These are phyloP conservation scores for Fusarium incarnatum DNA, from an alignment of 2,329 filamentous ascomycete genomes.

Conservation along the genomic window DNA sequence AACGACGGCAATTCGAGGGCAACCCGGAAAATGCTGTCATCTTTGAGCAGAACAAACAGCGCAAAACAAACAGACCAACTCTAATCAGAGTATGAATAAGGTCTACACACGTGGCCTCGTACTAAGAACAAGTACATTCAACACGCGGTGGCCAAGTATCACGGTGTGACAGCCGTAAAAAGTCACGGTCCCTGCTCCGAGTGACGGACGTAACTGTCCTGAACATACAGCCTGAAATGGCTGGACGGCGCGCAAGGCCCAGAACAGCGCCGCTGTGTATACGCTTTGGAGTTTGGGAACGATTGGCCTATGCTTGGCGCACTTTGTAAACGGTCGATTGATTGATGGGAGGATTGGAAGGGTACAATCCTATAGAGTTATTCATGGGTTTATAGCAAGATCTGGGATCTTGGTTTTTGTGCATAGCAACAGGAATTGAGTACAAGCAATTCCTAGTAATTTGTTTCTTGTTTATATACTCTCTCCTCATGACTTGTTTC, in stretches of 20 bases:
- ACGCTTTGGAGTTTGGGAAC: slow-evolving; percentile 36
- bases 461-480: slow-evolving; percentile 21
- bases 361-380: slow-evolving; percentile 31
- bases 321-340: slow-evolving; percentile 40
- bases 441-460: slow-evolving; percentile 39
- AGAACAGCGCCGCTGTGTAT: slow-evolving; percentile 32
- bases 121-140: slow-evolving; percentile 34
- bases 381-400: slow-evolving; percentile 36
- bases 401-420: slow-evolving; percentile 40
- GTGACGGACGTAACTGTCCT: slow-evolving; percentile 47
- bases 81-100: slow-evolving; percentile 31
- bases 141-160: slow-evolving; percentile 39
- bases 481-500: not conserved
- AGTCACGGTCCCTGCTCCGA: slow-evolving; percentile 41
- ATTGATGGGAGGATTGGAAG: slow-evolving; percentile 23
- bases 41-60: slow-evolving; percentile 34
- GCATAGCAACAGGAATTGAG: slow-evolving; percentile 33
- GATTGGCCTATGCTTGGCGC: slow-evolving; percentile 31
- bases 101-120: slow-evolving; percentile 27
- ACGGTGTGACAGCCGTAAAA: slow-evolving; percentile 50
- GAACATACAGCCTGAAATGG: slow-evolving; percentile 46
- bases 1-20: slow-evolving; percentile 42
- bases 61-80: slow-evolving; percentile 37
- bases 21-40: slow-evolving; percentile 35
- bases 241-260: slow-evolving; percentile 37